Percentiles rank a stretch among this genome's conserved stretches.
These are phyloP conservation scores for Phallus indusiatus DNA, from an alignment of 768 basidiomycete genomes.

Conservation along the genomic window DNA sequence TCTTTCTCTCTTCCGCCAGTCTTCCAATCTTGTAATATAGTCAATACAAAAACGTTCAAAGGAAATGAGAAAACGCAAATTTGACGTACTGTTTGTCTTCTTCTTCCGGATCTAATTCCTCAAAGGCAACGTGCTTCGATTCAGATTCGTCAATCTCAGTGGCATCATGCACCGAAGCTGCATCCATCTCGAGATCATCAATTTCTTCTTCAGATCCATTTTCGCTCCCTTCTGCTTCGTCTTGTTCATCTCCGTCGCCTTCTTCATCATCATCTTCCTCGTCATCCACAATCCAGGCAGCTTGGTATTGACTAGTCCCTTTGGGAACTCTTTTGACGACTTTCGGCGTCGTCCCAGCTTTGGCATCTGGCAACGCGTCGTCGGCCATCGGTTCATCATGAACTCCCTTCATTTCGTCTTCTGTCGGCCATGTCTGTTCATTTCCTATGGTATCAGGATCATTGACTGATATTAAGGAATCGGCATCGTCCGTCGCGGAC, in stretches of 20 bases:
- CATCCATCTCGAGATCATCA: slow-evolving; percentile 57
- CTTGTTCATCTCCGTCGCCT: slow-evolving; percentile 29
- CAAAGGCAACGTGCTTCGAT: slow-evolving; percentile 46
- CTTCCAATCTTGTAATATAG: slow-evolving; percentile 40
- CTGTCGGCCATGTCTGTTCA: slow-evolving; percentile 98
- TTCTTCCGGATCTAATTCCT: slow-evolving; percentile 76
- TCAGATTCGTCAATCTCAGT: slow-evolving; percentile 49
- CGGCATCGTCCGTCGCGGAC: slow-evolving; percentile 57
- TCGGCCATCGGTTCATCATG: slow-evolving; percentile 16
- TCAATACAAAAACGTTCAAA: neutral
- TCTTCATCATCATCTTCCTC: slow-evolving; percentile 59
- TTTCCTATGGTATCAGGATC: slow-evolving; percentile 84
- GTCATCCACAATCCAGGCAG: slow-evolving; percentile 91
- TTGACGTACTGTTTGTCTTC: slow-evolving; percentile 73
- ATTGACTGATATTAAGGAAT: slow-evolving; percentile 81
- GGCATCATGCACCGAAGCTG: slow-evolving; percentile 40
- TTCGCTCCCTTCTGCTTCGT: slow-evolving; percentile 13
- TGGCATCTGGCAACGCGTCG: slow-evolving; percentile 50
- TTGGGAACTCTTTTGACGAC: slow-evolving; percentile 79
- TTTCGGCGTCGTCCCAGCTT: slow-evolving; percentile 67
- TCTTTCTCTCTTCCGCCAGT: slow-evolving; percentile 54
- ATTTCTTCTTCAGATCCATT: slow-evolving; percentile 25
- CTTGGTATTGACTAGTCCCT: slow-evolving; percentile 95
- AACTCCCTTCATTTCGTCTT: slow-evolving; percentile 75
- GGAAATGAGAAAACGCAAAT: neutral